Evolutionary conservation across 768 basidiomycete species (phyloP).

Genomic region (Phlebiopsis flavidoalba): DNA sequence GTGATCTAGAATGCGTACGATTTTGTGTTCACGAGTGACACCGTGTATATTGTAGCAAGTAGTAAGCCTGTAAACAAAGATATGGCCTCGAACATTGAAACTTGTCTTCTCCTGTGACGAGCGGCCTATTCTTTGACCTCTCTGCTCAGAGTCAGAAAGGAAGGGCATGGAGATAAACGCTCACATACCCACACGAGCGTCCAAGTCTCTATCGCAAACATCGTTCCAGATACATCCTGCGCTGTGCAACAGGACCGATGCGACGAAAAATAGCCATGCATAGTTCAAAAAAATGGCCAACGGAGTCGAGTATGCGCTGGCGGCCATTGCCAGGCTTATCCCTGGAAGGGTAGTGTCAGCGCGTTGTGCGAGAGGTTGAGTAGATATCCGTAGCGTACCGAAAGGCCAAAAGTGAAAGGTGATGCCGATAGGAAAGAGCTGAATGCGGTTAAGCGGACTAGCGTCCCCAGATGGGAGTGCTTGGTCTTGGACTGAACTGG

Average conservation of each 20-base stretch:
- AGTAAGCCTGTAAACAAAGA: constrained; percentile 19
- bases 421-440: not conserved
- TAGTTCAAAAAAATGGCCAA: not conserved
- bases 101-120: constrained; percentile 25
- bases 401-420: not conserved
- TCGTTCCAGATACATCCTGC: constrained; percentile 24
- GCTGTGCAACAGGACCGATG: constrained; percentile 12
- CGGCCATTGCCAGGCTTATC: not conserved
- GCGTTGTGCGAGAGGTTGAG: not conserved
- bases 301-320: not conserved
- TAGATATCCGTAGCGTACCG: not conserved
- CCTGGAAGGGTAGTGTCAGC: not conserved
- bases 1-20: constrained; percentile 1
- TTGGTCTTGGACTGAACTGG: too few species aligned
- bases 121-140: constrained; percentile 26
- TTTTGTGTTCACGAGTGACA: not conserved
- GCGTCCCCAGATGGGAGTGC: too few species aligned
- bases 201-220: constrained; percentile 24
- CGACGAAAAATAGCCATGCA: constrained; percentile 1
- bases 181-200: constrained; percentile 31
- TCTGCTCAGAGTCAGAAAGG: constrained; percentile 14
- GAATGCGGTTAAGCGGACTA: not conserved
- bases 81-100: constrained; percentile 23
- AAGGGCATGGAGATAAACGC: not conserved
- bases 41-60: not conserved